Evolutionary conservation across 2,329 filamentous ascomycete species (phyloP).

Genomic region (Knufia petricola): DNA sequence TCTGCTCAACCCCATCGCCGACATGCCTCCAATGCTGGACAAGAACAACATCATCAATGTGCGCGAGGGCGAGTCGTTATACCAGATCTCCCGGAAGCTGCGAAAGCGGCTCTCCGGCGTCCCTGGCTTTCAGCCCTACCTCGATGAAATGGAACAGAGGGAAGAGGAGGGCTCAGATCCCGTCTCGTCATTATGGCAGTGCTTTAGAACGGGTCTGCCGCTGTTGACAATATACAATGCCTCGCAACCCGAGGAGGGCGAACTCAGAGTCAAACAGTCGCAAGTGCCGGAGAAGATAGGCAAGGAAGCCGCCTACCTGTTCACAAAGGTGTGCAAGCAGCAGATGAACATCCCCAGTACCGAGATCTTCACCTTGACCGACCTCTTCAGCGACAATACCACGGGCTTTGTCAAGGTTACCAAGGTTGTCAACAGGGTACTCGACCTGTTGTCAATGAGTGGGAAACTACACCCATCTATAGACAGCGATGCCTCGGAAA

Average conservation of each 20-base stretch:
- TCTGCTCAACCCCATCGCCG: constrained; percentile 28
- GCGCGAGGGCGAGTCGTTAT: constrained; percentile 87
- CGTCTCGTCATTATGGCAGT: constrained; percentile 83
- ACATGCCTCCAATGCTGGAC: constrained; percentile 56
- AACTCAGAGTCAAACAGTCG: constrained; percentile 47
- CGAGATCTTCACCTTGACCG: constrained; percentile 84
- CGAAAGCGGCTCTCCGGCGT: constrained; percentile 74
- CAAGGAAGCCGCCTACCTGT: constrained; percentile 85
- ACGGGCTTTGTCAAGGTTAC: constrained; percentile 90
- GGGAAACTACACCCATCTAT: constrained; percentile 57
- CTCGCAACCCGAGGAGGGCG: constrained; percentile 56
- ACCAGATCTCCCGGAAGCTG: constrained; percentile 85
- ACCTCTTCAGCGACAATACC: constrained; percentile 87
- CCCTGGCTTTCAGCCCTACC: constrained; percentile 67
- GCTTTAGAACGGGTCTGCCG: constrained; percentile 73
- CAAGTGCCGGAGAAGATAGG: constrained; percentile 61
- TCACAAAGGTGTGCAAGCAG: constrained; percentile 77
- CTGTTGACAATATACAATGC: constrained; percentile 84
- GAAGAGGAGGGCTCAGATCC: constrained; percentile 60
- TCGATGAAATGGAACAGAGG: constrained; percentile 62
- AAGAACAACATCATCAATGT: constrained; percentile 96
- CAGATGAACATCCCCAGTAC: constrained; percentile 68
- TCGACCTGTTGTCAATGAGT: constrained; percentile 72
- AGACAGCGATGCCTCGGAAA: constrained; percentile 31
- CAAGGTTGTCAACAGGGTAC: constrained; percentile 82